phyloP scores from a whole-genome alignment of 345 rosid genomes.

The Brassica nigra region DNA sequence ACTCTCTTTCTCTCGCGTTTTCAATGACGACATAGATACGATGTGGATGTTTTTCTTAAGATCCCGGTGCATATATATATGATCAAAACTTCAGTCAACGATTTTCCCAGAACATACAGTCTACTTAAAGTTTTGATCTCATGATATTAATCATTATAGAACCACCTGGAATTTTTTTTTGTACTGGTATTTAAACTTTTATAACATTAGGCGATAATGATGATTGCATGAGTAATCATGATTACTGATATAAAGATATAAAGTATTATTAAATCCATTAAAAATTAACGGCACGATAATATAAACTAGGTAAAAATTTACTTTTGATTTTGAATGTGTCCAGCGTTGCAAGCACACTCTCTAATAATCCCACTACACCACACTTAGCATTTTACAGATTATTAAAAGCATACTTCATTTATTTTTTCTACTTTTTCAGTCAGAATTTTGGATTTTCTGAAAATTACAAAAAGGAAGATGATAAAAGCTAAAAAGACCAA shows the following conservation, averaged over 20 bases:
- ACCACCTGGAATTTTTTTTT: background rate
- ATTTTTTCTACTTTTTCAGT: constrained; percentile 6
- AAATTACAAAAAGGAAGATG: constrained; percentile 27
- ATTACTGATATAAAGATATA: background rate
- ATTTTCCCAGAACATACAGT: background rate
- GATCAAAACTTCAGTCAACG: background rate
- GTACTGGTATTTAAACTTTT: too few species aligned
- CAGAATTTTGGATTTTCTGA: constrained; percentile 21
- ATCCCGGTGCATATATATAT: too few species aligned
- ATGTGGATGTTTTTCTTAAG: too few species aligned
- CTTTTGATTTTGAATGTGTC: constrained; percentile 23
- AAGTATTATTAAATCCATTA: background rate
- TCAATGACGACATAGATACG: too few species aligned
- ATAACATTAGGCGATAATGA: constrained; percentile 17
- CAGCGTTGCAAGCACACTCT: constrained; percentile 34
- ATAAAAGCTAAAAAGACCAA: constrained; percentile 35
- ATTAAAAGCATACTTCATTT: background rate
- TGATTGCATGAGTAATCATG: constrained; percentile 38
- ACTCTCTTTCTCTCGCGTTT: background rate
- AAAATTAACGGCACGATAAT: constrained; percentile 33
- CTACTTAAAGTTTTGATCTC: background rate
- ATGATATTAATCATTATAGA: background rate
- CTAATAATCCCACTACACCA: constrained; percentile 29
- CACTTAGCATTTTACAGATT: background rate
- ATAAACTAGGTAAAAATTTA: background rate